These are phyloP conservation scores for Hordeum pubiflorum DNA, from an alignment of 202 grass and related monocot genomes.

Conservation along the genomic window DNA sequence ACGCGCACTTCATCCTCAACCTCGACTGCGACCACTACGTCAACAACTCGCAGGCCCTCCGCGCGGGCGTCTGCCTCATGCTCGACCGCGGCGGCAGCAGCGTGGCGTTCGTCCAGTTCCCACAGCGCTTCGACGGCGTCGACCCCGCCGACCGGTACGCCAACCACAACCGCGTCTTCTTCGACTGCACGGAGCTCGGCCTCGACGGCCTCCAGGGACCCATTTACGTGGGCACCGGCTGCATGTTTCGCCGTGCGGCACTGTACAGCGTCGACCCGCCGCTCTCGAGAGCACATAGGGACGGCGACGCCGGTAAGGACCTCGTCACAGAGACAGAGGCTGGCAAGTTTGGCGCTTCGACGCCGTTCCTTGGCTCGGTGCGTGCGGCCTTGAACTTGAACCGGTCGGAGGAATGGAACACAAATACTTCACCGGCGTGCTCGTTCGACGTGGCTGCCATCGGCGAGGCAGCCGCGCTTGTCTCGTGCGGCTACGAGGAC, in stretches of 20 bases:
- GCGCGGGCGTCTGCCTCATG: neutral
- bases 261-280: conserved; percentile 31
- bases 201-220: conserved; percentile 47
- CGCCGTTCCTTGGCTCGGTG: conserved; percentile 36
- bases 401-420: neutral
- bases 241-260: conserved; percentile 33
- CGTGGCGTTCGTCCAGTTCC: conserved; percentile 76
- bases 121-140: conserved; percentile 94
- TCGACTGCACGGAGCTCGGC: conserved; percentile 58
- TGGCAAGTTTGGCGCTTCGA: conserved; percentile 40
- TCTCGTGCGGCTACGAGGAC: conserved; percentile 54
- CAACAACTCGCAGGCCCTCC: neutral
- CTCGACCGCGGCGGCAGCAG: neutral
- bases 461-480: conserved; percentile 27
- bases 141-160: conserved; percentile 93
- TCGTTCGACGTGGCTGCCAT: conserved; percentile 4
- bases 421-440: neutral
- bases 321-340: conserved; percentile 2
- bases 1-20: neutral
- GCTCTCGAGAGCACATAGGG: neutral
- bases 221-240: conserved; percentile 41
- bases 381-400: conserved; percentile 2
- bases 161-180: conserved; percentile 99
- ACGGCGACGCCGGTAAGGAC: neutral
- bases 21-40: neutral